Conservation (phyloP, 73 alveolate species). For the Paramecium sonneborni region DNA sequence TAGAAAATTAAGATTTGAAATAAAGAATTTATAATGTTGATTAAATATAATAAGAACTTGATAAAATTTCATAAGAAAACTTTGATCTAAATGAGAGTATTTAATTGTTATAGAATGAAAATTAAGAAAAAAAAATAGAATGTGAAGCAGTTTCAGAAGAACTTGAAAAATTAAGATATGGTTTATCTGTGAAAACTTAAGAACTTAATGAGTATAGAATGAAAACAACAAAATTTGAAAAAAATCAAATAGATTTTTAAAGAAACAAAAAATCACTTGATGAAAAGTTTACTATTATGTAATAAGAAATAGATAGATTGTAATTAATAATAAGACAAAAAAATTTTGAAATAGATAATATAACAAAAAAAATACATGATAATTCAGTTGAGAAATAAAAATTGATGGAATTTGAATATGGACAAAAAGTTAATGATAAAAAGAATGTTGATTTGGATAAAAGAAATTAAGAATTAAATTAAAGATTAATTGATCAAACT, state of each 20-base stretch:
- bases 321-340: neutral
- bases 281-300: neutral
- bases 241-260: neutral
- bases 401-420: neutral
- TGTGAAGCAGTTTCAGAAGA: neutral
- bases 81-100: neutral
- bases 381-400: neutral
- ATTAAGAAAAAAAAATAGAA: neutral
- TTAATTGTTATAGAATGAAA: neutral
- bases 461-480: neutral
- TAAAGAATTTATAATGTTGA: neutral
- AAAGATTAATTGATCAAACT: neutral
- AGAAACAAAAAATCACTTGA: neutral
- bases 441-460: neutral
- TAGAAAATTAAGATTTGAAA: neutral
- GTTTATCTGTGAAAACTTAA: neutral
- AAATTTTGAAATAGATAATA: neutral
- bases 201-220: slow-evolving; percentile 7
- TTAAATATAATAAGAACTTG: neutral
- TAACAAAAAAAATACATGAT: neutral
- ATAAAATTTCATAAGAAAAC: neutral
- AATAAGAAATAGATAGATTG: slow-evolving; percentile 41
- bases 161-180: slow-evolving; percentile 26
- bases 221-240: neutral
- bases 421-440: neutral